Evolutionary conservation across 805 yeast species (phyloP).

Genomic region (Myxozyma nipponensis): DNA sequence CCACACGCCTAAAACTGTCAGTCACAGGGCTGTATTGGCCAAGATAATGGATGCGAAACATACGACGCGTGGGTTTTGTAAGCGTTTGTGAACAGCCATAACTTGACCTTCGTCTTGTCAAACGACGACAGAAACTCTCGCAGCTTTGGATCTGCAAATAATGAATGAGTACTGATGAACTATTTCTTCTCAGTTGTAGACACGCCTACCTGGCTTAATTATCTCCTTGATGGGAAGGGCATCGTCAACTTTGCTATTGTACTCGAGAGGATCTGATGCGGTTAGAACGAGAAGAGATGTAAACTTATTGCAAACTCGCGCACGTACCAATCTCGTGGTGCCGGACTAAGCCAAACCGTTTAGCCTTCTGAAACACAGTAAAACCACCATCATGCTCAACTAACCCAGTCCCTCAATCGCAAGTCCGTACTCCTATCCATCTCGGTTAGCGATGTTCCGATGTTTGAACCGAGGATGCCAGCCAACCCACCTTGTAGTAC

Average conservation of each 20-base stretch:
- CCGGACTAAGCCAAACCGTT: constrained; percentile 39
- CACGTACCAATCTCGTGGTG: constrained; percentile 47
- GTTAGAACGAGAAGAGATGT: not conserved
- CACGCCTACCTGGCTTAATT: constrained; percentile 49
- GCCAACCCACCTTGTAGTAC: constrained; percentile 52
- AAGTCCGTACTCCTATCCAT: constrained; percentile 67
- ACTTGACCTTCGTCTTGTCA: constrained; percentile 52
- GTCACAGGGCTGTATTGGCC: not conserved
- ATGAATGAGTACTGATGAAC: not conserved
- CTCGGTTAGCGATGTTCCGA: not conserved
- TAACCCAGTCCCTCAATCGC: constrained; percentile 78
- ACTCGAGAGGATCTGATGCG: constrained; percentile 69
- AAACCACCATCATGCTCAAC: too few relatives aligned
- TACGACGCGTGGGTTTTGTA: constrained; percentile 77
- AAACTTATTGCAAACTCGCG: constrained; percentile 40
- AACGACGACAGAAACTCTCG: constrained; percentile 35
- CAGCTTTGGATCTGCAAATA: constrained; percentile 45
- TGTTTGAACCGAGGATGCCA: not conserved
- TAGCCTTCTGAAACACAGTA: not conserved
- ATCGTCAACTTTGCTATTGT: constrained; percentile 86
- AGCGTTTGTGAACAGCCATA: constrained; percentile 95
- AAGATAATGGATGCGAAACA: not conserved
- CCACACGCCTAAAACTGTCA: constrained; percentile 50
- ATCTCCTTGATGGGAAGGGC: constrained; percentile 79
- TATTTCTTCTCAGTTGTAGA: not conserved